Base-by-base conservation (phyloP, 2,329 filamentous ascomycete species). In the Escovopsis sp. region DNA sequence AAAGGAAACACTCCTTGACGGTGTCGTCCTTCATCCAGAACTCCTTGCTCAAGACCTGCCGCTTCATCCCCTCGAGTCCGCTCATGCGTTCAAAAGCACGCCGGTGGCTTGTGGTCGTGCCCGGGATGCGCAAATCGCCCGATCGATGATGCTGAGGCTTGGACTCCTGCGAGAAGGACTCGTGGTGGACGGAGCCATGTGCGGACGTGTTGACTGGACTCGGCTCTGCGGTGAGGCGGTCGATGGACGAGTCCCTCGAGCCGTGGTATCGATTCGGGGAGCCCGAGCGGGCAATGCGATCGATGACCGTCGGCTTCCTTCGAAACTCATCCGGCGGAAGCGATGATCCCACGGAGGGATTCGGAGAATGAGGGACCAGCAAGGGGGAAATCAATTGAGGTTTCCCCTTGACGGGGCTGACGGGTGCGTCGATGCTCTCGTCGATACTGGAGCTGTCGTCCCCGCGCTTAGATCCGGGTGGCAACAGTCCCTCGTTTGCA, bases 21-120 rank as follows among this genome's bases (percentile, higher is more conserved):
- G 93, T 95, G 55, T 96, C 91, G 57, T 98, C 91, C 45, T 87
- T 84, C 91, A 98, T 98, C 91, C 89, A 96, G 52, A 94, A 96
- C 51, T 96, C 88, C 54, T 88, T 91, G 57, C 84, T 94, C 37
- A 96, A 65, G 7, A 98, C 80, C 54, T 89, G 87, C 53, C 85
- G 84, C 47, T 82, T 78, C 68, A 94, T 81, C 50, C 83, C 80
- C 39, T 76, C 76, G 7, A 81, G 63, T 8, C 74, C 71, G 51
- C 67, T 79, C 44, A 79, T 74, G 39, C 68, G 65, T 45, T 76
- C 75, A 2, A 72, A 70, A 5, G 69, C 71, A 2, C 71, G 71
- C 50, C 76, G 73, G 30, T 54, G 53, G 42, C 70, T 71, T 9
- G 63, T 62, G 12, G 68, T 71, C 2, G 73, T 77, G 1, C 72